phyloP scores from a whole-genome alignment of 192 early-diverging fungal species.

The Coemansia brasiliensis region DNA sequence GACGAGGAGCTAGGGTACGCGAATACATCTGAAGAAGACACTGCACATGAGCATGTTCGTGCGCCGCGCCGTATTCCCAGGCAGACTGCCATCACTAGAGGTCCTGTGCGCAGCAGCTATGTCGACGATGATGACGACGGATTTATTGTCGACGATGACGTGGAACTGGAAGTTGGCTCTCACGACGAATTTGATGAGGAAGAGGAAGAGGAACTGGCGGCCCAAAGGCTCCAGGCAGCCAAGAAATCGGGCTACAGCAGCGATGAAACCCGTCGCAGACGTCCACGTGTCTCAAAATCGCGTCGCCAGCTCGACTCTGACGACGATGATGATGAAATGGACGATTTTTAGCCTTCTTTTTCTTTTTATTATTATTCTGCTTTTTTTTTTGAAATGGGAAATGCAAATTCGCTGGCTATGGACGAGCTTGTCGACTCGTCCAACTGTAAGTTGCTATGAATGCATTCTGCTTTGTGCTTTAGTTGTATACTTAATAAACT shows the following conservation, averaged over 20 bases:
- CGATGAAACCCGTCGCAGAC: constrained; percentile 19
- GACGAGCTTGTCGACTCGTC: constrained; percentile 51
- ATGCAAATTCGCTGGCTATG: constrained; percentile 45
- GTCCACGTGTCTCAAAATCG: constrained; percentile 24
- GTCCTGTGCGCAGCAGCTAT: constrained; percentile 16
- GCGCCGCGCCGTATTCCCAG: constrained; percentile 8
- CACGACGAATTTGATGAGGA: constrained; percentile 51
- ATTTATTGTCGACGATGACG: constrained; percentile 53
- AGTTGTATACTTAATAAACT: not conserved
- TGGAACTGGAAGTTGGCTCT: constrained; percentile 47
- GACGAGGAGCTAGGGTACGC: constrained; percentile 19
- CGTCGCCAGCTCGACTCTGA: constrained; percentile 38
- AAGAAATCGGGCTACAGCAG: constrained; percentile 23
- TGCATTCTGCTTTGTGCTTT: too few species aligned
- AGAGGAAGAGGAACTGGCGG: constrained; percentile 43
- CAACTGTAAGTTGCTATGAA: constrained; percentile 33
- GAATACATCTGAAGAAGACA: constrained; percentile 10
- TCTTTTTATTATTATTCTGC: not conserved
- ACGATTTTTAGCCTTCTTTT: constrained; percentile 11
- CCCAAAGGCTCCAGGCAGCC: constrained; percentile 31
- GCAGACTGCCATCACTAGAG: constrained; percentile 6
- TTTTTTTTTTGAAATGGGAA: constrained; percentile 34
- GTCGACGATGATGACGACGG: constrained; percentile 46
- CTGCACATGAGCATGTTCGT: constrained; percentile 13
- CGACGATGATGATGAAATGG: constrained; percentile 34